Base-by-base conservation (phyloP, 1,284 basidiomycete genomes). In the Cystobasidium slooffiae region DNA sequence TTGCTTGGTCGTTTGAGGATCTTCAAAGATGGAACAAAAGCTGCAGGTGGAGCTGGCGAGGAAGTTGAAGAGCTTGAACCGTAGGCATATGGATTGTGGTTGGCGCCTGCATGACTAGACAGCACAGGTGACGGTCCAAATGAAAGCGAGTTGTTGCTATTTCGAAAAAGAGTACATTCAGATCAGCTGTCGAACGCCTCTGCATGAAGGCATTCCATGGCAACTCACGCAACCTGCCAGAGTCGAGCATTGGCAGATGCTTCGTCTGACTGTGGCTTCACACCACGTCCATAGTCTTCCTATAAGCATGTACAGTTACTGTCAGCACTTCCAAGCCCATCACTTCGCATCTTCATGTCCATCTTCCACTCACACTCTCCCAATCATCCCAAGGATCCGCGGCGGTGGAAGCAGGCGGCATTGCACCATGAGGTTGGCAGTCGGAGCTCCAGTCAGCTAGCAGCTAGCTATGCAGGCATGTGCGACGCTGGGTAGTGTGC, bases 311-410 rank as follows among this genome's bases (percentile, higher is more conserved):
- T 55, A 49, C 6, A 24, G 46, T 16, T 16, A 20, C 53, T 46
- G 18, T 56, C 59, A 41, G 56, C 8, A 46, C 41, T 44, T 1
- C 16, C 44, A n/a, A n/a, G 4, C 39, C 14, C 6, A 31, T 37
- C 39, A 18, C 9, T 16, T 41, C 20, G 31, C 14, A 12, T 1
- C 52, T 59, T 9, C 24, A 39, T 41, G n/a, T 59, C 31, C 47
- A 14, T 37, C 14, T 68, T 12, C 55, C n/a, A 55, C 69, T 52
- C 69, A 72, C 69, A 53, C 59, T 73, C 62, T 65, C 70, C 70
- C 62, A 65, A 46, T 73, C 70, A 22, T 73, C 70, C 70, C 70
- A 73, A 10, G 70, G 51, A 55, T 65, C 70, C n/a, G 52, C 70
- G 18, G 43, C 44, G 52, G 47, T 66, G 18, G 64, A 52, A 37